phyloP scores from a whole-genome alignment of 2,329 filamentous ascomycete genomes.

The Plenodomus lindquistii region DNA sequence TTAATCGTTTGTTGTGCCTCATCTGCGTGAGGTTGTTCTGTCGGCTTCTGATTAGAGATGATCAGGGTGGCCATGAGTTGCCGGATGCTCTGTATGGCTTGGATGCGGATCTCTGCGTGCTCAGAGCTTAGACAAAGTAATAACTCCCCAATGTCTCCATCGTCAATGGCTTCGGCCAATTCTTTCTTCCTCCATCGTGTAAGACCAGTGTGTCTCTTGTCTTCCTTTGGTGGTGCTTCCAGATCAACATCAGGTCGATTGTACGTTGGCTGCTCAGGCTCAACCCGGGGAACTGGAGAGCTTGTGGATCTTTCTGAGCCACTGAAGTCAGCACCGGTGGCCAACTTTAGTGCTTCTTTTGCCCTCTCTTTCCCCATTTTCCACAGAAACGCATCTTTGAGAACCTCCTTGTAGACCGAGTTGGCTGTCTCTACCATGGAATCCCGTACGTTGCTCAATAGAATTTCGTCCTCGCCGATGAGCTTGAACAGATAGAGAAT shows the following conservation, averaged over 20 bases:
- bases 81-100: constrained; percentile 71
- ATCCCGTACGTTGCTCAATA: constrained; percentile 33
- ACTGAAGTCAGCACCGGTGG: constrained; percentile 41
- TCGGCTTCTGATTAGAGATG: constrained; percentile 31
- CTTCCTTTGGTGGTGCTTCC: constrained; percentile 46
- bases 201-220: constrained; percentile 52
- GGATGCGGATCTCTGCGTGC: constrained; percentile 74
- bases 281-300: constrained; percentile 26
- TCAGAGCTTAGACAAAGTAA: constrained; percentile 76
- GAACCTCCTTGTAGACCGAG: constrained; percentile 32
- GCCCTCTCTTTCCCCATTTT: constrained; percentile 45
- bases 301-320: constrained; percentile 38
- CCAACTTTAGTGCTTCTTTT: constrained; percentile 38
- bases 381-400: constrained; percentile 42
- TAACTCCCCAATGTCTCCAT: constrained; percentile 71
- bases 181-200: constrained; percentile 74
- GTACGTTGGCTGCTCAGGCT: constrained; percentile 17
- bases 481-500: constrained; percentile 41
- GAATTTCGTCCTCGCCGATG: constrained; percentile 40
- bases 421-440: constrained; percentile 32
- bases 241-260: constrained; percentile 26
- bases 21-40: constrained; percentile 1
- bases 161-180: constrained; percentile 76
- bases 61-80: constrained; percentile 62
- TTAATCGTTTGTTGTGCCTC: constrained; percentile 41